A percentile compares a stretch with the other conserved stretches of the same genome.
phyloP scores from a whole-genome alignment of 495 filamentous ascomycete genomes.

The Annulohypoxylon bovei region DNA sequence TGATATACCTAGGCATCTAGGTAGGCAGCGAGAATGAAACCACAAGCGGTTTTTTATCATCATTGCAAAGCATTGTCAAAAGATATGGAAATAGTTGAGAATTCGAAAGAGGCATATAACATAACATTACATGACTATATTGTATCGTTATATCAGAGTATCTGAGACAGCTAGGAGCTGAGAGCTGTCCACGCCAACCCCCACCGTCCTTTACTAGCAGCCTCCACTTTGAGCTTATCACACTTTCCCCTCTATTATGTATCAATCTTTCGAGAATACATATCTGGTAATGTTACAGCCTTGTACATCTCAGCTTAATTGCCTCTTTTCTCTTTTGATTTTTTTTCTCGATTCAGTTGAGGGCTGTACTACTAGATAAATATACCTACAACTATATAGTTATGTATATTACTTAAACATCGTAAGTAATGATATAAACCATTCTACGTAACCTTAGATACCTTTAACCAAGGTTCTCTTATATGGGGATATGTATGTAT shows the following conservation, averaged over 20 bases:
- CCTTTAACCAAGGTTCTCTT: not conserved
- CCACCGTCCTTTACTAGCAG: not conserved
- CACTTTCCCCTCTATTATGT: not conserved
- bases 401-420: not conserved
- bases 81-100: too few relatives aligned
- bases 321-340: too few relatives aligned
- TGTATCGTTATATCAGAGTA: not conserved
- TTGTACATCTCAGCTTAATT: too few relatives aligned
- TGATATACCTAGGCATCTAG: not conserved
- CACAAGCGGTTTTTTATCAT: too few relatives aligned
- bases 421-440: too few relatives aligned
- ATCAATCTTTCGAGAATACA: not conserved
- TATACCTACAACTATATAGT: too few relatives aligned
- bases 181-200: not conserved
- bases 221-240: not conserved
- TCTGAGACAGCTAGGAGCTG: too few relatives aligned
- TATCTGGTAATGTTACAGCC: not conserved
- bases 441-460: not conserved
- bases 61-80: too few relatives aligned
- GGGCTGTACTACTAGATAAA: too few relatives aligned
- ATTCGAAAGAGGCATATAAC: too few relatives aligned
- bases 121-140: not conserved
- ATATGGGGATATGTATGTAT: constrained; percentile 8
- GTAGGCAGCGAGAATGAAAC: too few relatives aligned
- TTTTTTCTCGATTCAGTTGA: too few relatives aligned